Evolutionary conservation across 345 rosid species (phyloP).

Genomic region (Acer negundo): DNA sequence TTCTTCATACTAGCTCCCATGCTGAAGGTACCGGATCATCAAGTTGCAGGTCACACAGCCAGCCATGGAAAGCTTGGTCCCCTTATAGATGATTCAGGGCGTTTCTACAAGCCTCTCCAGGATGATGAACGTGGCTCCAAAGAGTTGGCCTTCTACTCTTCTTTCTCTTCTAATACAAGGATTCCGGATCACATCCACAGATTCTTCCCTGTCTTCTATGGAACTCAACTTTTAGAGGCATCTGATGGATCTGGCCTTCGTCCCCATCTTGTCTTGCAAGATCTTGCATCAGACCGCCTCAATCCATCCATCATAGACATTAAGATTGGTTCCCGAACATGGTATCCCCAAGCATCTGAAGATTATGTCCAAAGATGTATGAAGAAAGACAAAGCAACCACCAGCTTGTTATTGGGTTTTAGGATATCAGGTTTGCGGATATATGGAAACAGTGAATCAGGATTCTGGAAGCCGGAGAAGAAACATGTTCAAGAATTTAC

Average conservation of each 20-base stretch:
- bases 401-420: conserved; percentile 64
- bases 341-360: conserved; percentile 85
- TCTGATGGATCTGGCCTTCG: conserved; percentile 74
- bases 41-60: conserved; percentile 94
- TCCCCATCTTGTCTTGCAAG: conserved; percentile 70
- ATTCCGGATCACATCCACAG: conserved; percentile 69
- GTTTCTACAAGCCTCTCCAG: conserved; percentile 90
- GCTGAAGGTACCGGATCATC: conserved; percentile 90
- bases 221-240: conserved; percentile 70
- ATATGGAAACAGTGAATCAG: conserved; percentile 40
- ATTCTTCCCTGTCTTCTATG: conserved; percentile 72
- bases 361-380: conserved; percentile 66
- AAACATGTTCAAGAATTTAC: conserved; percentile 44
- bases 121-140: conserved; percentile 63
- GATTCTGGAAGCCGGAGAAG: conserved; percentile 70
- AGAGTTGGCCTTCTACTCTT: conserved; percentile 72
- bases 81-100: conserved; percentile 76
- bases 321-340: conserved; percentile 93
- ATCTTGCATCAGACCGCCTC: conserved; percentile 37
- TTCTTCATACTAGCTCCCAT: conserved; percentile 34
- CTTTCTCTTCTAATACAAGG: conserved; percentile 55
- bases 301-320: conserved; percentile 81
- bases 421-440: conserved; percentile 77
- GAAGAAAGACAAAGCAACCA: conserved; percentile 58
- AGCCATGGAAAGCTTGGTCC: conserved; percentile 69